Percentiles rank a stretch among this genome's conserved stretches.
These are phyloP conservation scores for Suillus bovinus DNA, from an alignment of 768 basidiomycete species.

Conservation along the genomic window DNA sequence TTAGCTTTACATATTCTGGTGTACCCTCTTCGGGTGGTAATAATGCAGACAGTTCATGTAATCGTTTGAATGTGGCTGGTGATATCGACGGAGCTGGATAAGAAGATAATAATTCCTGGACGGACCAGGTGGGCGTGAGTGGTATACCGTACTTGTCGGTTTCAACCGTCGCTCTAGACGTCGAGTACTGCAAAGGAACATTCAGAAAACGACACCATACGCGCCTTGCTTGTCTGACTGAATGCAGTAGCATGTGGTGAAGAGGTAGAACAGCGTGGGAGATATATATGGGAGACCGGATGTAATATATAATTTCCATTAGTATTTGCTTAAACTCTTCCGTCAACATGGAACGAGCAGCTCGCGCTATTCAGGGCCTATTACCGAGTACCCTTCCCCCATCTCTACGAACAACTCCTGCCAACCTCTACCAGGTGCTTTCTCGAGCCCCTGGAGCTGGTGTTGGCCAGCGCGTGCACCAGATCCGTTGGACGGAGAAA, in stretches of 20 bases:
- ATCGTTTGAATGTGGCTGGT: conserved; percentile 53
- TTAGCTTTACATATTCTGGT: conserved; percentile 49
- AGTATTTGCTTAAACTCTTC: conserved; percentile 1
- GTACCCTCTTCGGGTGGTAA: conserved; percentile 63
- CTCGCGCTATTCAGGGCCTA: conserved; percentile 48
- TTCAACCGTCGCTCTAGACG: conserved; percentile 19
- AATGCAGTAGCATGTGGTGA: conserved; percentile 2
- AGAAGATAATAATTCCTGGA: conserved; percentile 72
- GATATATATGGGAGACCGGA: background rate
- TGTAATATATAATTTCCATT: background rate
- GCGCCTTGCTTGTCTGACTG: conserved; percentile 7
- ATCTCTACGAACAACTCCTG: conserved; percentile 53
- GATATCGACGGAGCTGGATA: conserved; percentile 70
- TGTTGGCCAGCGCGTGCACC: conserved; percentile 67
- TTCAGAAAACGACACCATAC: background rate
- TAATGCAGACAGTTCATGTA: conserved; percentile 76
- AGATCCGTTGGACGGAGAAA: conserved; percentile 73
- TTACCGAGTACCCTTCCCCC: conserved; percentile 62
- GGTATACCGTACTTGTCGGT: conserved; percentile 69
- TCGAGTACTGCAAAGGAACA: background rate
- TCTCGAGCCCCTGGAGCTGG: conserved; percentile 68
- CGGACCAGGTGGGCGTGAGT: conserved; percentile 73
- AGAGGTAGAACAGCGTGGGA: conserved; percentile 13
- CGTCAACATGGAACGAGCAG: conserved; percentile 18
- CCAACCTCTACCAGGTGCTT: conserved; percentile 72